phyloP scores from a whole-genome alignment of 306 rosid genomes.

The Amphicarpaea edgeworthii region DNA sequence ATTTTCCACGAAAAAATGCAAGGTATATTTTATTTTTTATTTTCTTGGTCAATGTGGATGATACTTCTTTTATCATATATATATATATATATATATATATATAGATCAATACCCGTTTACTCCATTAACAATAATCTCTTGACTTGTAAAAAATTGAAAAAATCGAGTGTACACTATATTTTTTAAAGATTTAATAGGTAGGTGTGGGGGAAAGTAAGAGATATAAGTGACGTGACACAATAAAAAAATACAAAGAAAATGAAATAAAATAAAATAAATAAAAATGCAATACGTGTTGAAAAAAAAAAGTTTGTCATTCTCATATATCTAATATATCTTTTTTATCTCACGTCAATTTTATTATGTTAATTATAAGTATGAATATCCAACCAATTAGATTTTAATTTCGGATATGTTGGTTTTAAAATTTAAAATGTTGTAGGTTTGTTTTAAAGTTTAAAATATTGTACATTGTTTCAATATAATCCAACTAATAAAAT shows the following conservation, averaged over 20 bases:
- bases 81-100: too few species aligned
- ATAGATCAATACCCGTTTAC: neutral
- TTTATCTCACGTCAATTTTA: neutral
- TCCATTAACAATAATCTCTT: neutral
- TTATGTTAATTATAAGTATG: too few species aligned
- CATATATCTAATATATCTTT: neutral
- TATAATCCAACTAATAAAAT: too few species aligned
- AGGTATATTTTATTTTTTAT: neutral
- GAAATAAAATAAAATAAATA: neutral
- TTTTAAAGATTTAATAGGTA: neutral
- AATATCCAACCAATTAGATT: too few species aligned
- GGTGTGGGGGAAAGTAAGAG: neutral
- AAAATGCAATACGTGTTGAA: neutral
- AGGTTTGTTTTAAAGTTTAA: too few species aligned
- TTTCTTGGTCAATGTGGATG: neutral
- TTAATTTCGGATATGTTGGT: too few species aligned
- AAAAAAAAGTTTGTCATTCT: neutral
- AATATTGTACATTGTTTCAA: too few species aligned
- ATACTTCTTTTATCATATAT: neutral
- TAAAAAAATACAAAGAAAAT: neutral
- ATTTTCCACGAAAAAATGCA: constrained; percentile 42
- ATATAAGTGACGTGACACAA: neutral
- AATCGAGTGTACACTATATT: neutral
- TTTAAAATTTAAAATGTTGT: too few species aligned
- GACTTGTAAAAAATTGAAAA: neutral